Evolutionary conservation across 192 early-diverging fungal genomes (phyloP).

Genomic region (Allomyces macrogynus): DNA sequence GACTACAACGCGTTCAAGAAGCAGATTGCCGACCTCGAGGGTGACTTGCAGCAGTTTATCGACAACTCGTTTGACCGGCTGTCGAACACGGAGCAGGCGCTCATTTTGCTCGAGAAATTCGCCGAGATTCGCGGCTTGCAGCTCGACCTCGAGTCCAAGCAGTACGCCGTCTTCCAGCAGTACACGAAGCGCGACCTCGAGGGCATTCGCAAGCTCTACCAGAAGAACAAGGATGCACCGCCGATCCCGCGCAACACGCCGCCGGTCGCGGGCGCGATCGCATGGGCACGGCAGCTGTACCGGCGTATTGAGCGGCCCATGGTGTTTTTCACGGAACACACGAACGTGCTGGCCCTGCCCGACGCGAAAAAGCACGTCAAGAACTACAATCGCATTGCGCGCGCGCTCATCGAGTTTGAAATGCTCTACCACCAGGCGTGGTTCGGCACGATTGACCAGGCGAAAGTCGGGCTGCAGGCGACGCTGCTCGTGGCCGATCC

Average conservation of each 20-base stretch:
- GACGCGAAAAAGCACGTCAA: conserved; percentile 43
- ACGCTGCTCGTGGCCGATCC: conserved; percentile 33
- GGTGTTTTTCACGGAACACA: conserved; percentile 30
- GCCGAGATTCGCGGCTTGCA: conserved; percentile 41
- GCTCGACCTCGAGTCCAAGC: conserved; percentile 43
- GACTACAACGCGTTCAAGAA: conserved; percentile 44
- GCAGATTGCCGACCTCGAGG: conserved; percentile 38
- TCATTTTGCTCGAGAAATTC: conserved; percentile 31
- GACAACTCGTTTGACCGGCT: conserved; percentile 41
- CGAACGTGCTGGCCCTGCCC: conserved; percentile 25
- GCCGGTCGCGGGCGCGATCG: conserved; percentile 35
- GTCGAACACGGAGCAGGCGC: conserved; percentile 36
- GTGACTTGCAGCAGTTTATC: conserved; percentile 38
- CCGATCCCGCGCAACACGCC: conserved; percentile 40
- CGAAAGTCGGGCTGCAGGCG: conserved; percentile 39
- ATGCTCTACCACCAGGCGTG: conserved; percentile 35
- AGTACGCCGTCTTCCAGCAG: conserved; percentile 38
- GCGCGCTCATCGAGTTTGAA: conserved; percentile 42
- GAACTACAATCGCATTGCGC: conserved; percentile 44
- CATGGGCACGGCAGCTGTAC: conserved; percentile 40
- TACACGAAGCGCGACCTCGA: conserved; percentile 37
- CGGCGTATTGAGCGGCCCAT: conserved; percentile 37
- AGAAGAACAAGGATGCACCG: conserved; percentile 34
- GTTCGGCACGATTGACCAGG: conserved; percentile 34
- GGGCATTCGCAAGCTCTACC: conserved; percentile 40